Conservation (phyloP, 139 green algal genomes). For the Zygnema cylindricum region DNA sequence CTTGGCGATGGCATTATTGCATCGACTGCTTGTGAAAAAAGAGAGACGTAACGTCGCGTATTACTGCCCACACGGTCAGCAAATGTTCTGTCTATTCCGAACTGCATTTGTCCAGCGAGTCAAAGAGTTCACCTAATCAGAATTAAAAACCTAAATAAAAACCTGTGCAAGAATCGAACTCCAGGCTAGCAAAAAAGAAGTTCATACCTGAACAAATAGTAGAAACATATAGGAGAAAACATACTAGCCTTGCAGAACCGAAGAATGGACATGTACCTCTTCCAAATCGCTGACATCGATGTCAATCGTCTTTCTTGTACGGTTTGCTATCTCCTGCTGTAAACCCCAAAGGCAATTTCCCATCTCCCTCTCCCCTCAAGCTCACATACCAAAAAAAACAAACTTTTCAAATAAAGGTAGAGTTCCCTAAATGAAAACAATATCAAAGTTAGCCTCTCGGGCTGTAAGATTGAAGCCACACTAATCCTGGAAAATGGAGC, state of each 20-base stretch:
- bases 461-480: too few species aligned
- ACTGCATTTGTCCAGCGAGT: too few species aligned
- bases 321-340: constrained; percentile 93
- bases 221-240: background rate
- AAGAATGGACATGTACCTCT: constrained; percentile 66
- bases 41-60: constrained; percentile 76
- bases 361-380: too few species aligned
- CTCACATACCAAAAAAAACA: too few species aligned
- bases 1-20: constrained; percentile 73
- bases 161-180: background rate
- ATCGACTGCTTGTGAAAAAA: constrained; percentile 86
- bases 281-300: constrained; percentile 39
- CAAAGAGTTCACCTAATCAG: too few species aligned
- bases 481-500: too few species aligned
- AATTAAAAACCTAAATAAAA: too few species aligned
- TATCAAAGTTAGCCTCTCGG: too few species aligned
- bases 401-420: too few species aligned
- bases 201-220: background rate
- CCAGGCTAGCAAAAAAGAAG: background rate
- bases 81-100: constrained; percentile 63
- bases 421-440: too few species aligned
- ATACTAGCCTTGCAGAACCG: too few species aligned
- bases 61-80: constrained; percentile 76
- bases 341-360: background rate
- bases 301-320: constrained; percentile 70